Evolutionary conservation across 352 stramenopile genomes (phyloP).

Genomic region (Phytophthora pisi): DNA sequence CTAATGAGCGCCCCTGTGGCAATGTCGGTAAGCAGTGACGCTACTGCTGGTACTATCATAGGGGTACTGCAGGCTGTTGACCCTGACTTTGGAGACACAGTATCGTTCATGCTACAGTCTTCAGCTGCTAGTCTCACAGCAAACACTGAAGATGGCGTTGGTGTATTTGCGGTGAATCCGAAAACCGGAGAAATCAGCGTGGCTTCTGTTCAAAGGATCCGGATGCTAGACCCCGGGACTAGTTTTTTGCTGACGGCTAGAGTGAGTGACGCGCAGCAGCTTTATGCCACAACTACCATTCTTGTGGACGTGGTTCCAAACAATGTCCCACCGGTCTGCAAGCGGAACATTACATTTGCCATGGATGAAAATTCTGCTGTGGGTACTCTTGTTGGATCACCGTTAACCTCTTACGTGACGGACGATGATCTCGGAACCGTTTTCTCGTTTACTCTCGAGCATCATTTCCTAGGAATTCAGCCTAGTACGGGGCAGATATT

Average conservation of each 20-base stretch:
- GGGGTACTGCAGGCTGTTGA: slow-evolving; percentile 27
- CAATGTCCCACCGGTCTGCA: slow-evolving; percentile 23
- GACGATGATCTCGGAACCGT: slow-evolving; percentile 34
- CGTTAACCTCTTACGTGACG: slow-evolving; percentile 16
- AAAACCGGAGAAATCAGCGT: slow-evolving; percentile 28
- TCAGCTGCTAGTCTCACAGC: neutral
- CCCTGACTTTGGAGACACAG: slow-evolving; percentile 21
- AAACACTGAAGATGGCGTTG: slow-evolving; percentile 6
- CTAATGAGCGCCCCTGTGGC: neutral
- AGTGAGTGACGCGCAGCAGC: slow-evolving; percentile 15
- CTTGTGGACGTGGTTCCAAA: slow-evolving; percentile 20
- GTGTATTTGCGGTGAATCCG: slow-evolving; percentile 25
- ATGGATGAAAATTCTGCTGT: slow-evolving; percentile 31
- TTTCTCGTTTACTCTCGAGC: slow-evolving; percentile 32
- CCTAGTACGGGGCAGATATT: slow-evolving; percentile 33
- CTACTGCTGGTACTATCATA: slow-evolving; percentile 19
- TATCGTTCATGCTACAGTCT: slow-evolving; percentile 25
- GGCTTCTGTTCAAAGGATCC: slow-evolving; percentile 5
- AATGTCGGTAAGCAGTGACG: slow-evolving; percentile 24
- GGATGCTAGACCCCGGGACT: slow-evolving; percentile 12
- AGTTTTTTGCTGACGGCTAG: slow-evolving; percentile 21
- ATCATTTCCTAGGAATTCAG: slow-evolving; percentile 34
- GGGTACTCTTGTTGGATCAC: slow-evolving; percentile 19
- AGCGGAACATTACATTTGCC: slow-evolving; percentile 1
- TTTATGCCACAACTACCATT: slow-evolving; percentile 9